These are phyloP conservation scores for Leavenworthia alabamica DNA, from an alignment of 345 rosid species.

Conservation along the genomic window DNA sequence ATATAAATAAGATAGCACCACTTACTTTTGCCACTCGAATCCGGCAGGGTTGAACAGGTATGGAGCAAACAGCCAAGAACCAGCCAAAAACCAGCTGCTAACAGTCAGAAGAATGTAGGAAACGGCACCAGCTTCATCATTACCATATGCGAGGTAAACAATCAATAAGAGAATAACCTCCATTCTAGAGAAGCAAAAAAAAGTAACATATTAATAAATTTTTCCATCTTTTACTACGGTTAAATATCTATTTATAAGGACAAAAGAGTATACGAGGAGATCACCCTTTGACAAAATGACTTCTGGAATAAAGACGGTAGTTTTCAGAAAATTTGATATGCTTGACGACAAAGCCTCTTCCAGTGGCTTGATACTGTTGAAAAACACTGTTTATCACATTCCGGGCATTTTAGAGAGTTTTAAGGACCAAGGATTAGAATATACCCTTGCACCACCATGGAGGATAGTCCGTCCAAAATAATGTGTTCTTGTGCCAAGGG, in stretches of 20 bases:
- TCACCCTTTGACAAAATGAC: slow-evolving; percentile 93
- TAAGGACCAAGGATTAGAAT: slow-evolving; percentile 14
- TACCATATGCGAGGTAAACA: slow-evolving; percentile 81
- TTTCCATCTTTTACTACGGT: slow-evolving; percentile 1
- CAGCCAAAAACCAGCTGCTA: slow-evolving; percentile 97
- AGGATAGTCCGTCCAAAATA: slow-evolving; percentile 95
- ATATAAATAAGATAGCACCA: slow-evolving; percentile 10
- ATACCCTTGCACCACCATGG: slow-evolving; percentile 97
- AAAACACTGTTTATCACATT: slow-evolving; percentile 18
- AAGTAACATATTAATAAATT: slow-evolving; percentile 15
- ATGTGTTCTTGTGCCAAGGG: slow-evolving; percentile 91
- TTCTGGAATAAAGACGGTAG: slow-evolving; percentile 91
- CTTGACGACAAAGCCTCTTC: slow-evolving; percentile 93
- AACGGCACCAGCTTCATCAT: slow-evolving; percentile 63
- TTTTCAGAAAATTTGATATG: slow-evolving; percentile 89
- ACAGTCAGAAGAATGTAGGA: slow-evolving; percentile 73
- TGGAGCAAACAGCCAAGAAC: slow-evolving; percentile 96
- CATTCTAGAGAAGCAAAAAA: slow-evolving; percentile 45
- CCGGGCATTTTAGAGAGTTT: background rate
- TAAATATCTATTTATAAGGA: slow-evolving; percentile 6
- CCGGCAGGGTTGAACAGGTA: slow-evolving; percentile 96
- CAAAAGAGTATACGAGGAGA: slow-evolving; percentile 26
- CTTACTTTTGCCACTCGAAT: slow-evolving; percentile 98
- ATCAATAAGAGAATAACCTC: slow-evolving; percentile 80
- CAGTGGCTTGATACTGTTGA: slow-evolving; percentile 90